Conservation (phyloP, 164 flowering plant genomes). For the Tetracentron sinense region DNA sequence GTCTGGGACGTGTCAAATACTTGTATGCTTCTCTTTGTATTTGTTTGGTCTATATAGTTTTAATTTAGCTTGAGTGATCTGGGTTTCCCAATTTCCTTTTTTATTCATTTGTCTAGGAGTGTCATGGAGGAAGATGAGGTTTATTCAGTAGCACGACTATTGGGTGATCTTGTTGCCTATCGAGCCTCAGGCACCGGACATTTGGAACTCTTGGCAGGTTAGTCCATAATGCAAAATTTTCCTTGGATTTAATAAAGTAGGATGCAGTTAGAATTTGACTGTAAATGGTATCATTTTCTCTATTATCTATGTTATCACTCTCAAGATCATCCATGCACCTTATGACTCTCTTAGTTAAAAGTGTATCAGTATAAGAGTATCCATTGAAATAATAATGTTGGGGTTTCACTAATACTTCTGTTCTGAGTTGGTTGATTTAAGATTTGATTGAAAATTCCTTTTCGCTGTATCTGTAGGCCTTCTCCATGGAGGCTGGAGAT, state of each 20-base stretch:
- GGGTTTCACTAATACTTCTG: too few relatives aligned
- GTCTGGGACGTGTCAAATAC: slow-evolving; percentile 77
- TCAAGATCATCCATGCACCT: too few relatives aligned
- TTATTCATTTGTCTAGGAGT: slow-evolving; percentile 38
- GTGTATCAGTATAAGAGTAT: too few relatives aligned
- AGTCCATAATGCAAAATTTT: slow-evolving; percentile 3
- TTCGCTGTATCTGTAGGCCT: too few relatives aligned
- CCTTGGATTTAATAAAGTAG: neutral
- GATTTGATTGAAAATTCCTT: too few relatives aligned
- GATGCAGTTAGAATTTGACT: neutral
- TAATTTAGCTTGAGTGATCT: neutral
- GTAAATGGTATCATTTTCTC: too few relatives aligned
- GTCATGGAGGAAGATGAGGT: slow-evolving; percentile 77
- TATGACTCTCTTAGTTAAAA: too few relatives aligned
- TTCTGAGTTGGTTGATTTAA: too few relatives aligned
- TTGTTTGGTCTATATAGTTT: slow-evolving; percentile 4
- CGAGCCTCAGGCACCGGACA: slow-evolving; percentile 94
- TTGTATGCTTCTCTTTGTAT: slow-evolving; percentile 38
- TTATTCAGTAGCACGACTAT: slow-evolving; percentile 63
- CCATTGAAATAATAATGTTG: too few relatives aligned
- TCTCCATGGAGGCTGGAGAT: too few relatives aligned
- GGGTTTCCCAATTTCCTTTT: neutral
- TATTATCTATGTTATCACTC: too few relatives aligned
- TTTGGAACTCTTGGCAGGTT: slow-evolving; percentile 84
- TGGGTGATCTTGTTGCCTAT: slow-evolving; percentile 91